Conservation (phyloP, 1,284 basidiomycete species). For the Puccinia sorghi region DNA sequence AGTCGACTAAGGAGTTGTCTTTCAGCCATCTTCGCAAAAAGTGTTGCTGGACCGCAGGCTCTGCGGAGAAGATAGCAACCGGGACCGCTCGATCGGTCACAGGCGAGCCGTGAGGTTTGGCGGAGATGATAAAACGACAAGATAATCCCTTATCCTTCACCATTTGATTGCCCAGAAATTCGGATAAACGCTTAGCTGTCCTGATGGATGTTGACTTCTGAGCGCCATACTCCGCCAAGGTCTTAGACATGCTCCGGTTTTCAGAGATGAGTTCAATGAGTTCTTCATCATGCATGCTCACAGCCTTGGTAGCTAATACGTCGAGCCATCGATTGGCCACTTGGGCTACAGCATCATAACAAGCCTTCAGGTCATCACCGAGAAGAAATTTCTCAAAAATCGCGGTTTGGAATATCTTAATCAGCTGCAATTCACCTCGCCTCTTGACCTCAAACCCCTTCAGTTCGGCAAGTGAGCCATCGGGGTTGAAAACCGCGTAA, state of each 20-base stretch:
- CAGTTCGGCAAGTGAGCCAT: conserved; percentile 92
- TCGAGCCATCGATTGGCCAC: conserved; percentile 98
- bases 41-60: conserved; percentile 80
- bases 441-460: conserved; percentile 99
- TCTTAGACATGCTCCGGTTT: conserved; percentile 97
- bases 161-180: conserved; percentile 98
- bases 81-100: conserved; percentile 97
- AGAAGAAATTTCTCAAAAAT: conserved; percentile 98
- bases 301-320: conserved; percentile 83
- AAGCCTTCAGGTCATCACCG: conserved; percentile 88
- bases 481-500: conserved; percentile 99
- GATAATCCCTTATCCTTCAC: conserved; percentile 99
- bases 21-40: conserved; percentile 97
- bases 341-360: conserved; percentile 89
- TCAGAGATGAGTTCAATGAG: conserved; percentile 97
- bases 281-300: conserved; percentile 83
- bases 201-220: conserved; percentile 99
- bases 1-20: conserved; percentile 81
- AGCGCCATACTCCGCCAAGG: conserved; percentile 88
- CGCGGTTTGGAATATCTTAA: conserved; percentile 99
- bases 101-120: conserved; percentile 86
- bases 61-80: conserved; percentile 97
- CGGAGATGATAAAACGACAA: conserved; percentile 98
- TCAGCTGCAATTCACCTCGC: conserved; percentile 93
- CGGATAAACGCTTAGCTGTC: conserved; percentile 89